Evolutionary conservation across 108 stramenopile species (phyloP).

Genomic region (Epipyxis sp.): DNA sequence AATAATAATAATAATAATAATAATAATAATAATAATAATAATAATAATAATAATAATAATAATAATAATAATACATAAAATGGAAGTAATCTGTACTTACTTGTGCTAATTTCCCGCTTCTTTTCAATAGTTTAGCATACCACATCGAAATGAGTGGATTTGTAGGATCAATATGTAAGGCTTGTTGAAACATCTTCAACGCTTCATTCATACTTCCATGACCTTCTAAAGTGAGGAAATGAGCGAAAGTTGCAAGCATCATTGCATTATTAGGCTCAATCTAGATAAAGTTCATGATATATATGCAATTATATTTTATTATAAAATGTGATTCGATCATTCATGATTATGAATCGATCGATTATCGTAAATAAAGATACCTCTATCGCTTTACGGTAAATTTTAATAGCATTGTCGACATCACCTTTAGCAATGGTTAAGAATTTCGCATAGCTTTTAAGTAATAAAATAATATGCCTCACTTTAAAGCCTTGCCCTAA

Average conservation of each 20-base stretch:
- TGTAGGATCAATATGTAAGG: not conserved
- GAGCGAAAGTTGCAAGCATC: not conserved
- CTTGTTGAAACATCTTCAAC: not conserved
- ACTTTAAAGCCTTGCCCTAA: too few relatives aligned
- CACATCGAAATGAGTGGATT: conserved; percentile 1
- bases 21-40: too few relatives aligned
- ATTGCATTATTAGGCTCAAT: conserved; percentile 21
- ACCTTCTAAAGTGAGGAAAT: not conserved
- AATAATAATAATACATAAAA: too few relatives aligned
- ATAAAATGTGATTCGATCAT: too few relatives aligned
- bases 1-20: too few relatives aligned
- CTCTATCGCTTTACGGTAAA: conserved; percentile 14
- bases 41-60: too few relatives aligned
- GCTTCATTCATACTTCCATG: not conserved
- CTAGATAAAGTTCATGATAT: too few relatives aligned
- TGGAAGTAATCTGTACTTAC: too few relatives aligned
- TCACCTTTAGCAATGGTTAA: conserved; percentile 11
- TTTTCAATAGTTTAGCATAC: conserved; percentile 18
- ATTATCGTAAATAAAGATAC: too few relatives aligned
- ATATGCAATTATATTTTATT: too few relatives aligned
- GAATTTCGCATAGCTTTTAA: conserved; percentile 1
- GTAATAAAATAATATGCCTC: not conserved
- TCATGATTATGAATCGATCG: too few relatives aligned
- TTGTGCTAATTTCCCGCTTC: too few relatives aligned
- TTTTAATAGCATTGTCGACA: not conserved